Base-by-base conservation (phyloP, 345 rosid species). In the Salix koriyanagi region DNA sequence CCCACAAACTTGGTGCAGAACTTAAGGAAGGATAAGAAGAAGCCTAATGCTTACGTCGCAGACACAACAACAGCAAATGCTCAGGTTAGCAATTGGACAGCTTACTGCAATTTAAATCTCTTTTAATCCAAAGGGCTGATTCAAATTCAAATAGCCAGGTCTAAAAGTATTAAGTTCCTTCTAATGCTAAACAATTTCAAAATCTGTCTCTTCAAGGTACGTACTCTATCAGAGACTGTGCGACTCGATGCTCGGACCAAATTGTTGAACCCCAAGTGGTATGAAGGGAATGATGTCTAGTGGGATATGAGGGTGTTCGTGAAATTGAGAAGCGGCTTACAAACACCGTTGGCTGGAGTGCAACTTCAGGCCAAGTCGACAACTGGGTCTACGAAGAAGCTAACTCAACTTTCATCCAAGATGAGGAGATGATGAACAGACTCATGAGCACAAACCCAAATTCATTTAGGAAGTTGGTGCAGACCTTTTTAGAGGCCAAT, bases 321-420 rank as follows among this genome's bases (percentile, higher is more conserved):
- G 99, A 96, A 81, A 96, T 96, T 25, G 98, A 96, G 90, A 96
- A 96, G 88, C 83, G 99, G 76, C 90, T 96, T 9, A 90, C 97
- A 4, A 93, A 96, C 70, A 96, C 97, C 0, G 99, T 96, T 4
- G 99, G 99, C 70, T 96, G 99, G 99, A 96, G 98, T 82, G 99
- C 98, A 72, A 96, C 99, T 0, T 96, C 98, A 0, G 98, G 99
- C 41, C 98, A 96, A 82, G 99, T 96, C 2, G 99, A 96, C 86
- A 93, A 96, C 79, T 93, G 98, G 98, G 99, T 93, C 0, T 92
- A 96, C 25, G 98, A 96, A 39, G 99, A 96, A 76, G 99, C 98
- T 9, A 96, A 93, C 89, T 28, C 98, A 9, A 96, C 99, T 2
- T 96, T 96, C 88, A 90, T 96, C 65, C 78, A 96, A 80, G 99